These are phyloP conservation scores for Holtermannia corniformis DNA, from an alignment of 768 basidiomycete genomes.

Conservation along the genomic window DNA sequence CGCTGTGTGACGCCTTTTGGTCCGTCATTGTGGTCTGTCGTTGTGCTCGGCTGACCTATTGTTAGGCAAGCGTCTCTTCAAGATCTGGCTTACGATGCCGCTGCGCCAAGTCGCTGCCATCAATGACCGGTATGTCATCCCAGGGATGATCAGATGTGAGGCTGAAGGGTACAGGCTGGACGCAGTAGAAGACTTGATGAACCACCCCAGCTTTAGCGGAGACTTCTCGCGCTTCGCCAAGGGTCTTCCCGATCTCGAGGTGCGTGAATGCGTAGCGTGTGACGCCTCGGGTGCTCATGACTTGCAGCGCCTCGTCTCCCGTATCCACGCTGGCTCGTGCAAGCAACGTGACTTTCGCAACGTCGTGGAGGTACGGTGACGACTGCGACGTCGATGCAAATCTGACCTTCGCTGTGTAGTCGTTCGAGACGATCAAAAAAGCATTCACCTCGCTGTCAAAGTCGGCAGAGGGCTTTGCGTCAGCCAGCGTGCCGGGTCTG, in stretches of 20 bases:
- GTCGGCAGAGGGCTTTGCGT: slow-evolving; percentile 62
- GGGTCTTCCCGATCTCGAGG: slow-evolving; percentile 61
- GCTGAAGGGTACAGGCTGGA: slow-evolving; percentile 74
- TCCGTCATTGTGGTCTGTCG: slow-evolving; percentile 38
- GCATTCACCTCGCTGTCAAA: slow-evolving; percentile 58
- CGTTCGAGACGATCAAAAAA: slow-evolving; percentile 63
- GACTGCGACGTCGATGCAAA: neutral
- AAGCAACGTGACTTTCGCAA: slow-evolving; percentile 78
- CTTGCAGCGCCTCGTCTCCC: slow-evolving; percentile 83
- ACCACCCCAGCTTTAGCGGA: slow-evolving; percentile 63
- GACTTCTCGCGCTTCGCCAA: slow-evolving; percentile 68
- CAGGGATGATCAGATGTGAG: no score
- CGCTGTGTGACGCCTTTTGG: slow-evolving; percentile 88
- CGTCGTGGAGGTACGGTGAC: slow-evolving; percentile 57
- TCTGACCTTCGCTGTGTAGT: slow-evolving; percentile 45
- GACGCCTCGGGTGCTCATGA: slow-evolving; percentile 5
- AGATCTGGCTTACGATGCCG: slow-evolving; percentile 93
- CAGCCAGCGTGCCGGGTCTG: slow-evolving; percentile 63
- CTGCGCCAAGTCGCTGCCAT: slow-evolving; percentile 71
- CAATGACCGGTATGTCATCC: slow-evolving; percentile 64
- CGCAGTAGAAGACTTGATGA: slow-evolving; percentile 83
- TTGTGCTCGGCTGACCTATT: neutral
- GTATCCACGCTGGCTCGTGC: slow-evolving; percentile 87
- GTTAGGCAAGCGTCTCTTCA: slow-evolving; percentile 83
- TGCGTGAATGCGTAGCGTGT: slow-evolving; percentile 4